phyloP scores from a whole-genome alignment of 2,329 filamentous ascomycete genomes.

The Chrysoporthe deuterocubensis region DNA sequence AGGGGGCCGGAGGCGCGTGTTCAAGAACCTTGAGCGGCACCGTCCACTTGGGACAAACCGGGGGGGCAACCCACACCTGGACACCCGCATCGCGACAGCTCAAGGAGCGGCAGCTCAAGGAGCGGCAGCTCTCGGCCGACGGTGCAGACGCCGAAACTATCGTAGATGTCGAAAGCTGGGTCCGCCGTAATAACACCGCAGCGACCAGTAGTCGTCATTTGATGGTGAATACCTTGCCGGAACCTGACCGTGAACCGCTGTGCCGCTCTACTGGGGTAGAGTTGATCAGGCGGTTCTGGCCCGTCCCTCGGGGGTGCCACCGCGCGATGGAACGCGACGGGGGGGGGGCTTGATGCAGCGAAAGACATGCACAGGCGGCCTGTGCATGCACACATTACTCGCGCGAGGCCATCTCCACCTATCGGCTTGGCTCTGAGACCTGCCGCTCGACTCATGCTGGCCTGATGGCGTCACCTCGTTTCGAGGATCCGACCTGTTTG shows the following conservation, averaged over 20 bases:
- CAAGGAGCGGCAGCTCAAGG: background rate
- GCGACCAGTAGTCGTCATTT: background rate
- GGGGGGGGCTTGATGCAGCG: background rate
- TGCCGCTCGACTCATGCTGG: conserved; percentile 1
- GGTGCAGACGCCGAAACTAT: background rate
- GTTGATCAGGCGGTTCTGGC: conserved; percentile 1
- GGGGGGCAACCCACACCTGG: background rate
- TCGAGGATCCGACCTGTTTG: background rate
- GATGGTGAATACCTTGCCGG: background rate
- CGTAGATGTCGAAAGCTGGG: background rate
- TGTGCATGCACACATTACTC: conserved; percentile 1
- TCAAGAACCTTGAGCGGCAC: conserved; percentile 13
- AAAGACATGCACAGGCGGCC: background rate
- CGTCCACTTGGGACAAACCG: conserved; percentile 9
- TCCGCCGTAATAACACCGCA: conserved; percentile 10
- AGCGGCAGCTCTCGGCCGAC: background rate
- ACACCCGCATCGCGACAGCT: background rate
- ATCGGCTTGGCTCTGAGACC: background rate
- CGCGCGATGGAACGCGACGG: conserved; percentile 1
- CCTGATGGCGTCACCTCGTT: background rate
- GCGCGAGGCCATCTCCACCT: background rate
- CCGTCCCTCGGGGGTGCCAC: background rate
- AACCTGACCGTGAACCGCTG: background rate
- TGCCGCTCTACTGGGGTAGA: background rate
- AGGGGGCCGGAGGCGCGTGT: conserved; percentile 7